A percentile compares a stretch with the other conserved stretches of the same genome.
Evolutionary conservation across 2,329 filamentous ascomycete genomes (phyloP).

Genomic region (Calycina herbarum): DNA sequence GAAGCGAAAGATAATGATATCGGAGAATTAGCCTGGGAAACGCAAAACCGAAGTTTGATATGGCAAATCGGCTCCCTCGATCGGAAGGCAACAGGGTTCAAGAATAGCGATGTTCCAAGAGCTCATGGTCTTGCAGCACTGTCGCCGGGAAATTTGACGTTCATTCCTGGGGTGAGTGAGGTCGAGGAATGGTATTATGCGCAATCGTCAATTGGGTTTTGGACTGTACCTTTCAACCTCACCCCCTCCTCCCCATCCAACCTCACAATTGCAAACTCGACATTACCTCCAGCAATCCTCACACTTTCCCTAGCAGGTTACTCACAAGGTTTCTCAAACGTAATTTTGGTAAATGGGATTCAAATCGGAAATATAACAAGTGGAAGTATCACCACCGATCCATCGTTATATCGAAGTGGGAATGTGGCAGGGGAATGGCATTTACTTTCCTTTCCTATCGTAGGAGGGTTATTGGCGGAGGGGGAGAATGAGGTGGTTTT

Average conservation of each 20-base stretch:
- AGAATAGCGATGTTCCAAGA: slow-evolving; percentile 44
- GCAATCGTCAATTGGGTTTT: slow-evolving; percentile 35
- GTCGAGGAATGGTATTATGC: slow-evolving; percentile 51
- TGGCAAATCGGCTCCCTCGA: slow-evolving; percentile 53
- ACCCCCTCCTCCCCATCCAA: slow-evolving; percentile 8
- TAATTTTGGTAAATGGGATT: slow-evolving; percentile 40
- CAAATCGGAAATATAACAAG: slow-evolving; percentile 41
- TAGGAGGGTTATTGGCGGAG: slow-evolving; percentile 34
- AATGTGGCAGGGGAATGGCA: slow-evolving; percentile 46
- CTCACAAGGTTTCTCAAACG: slow-evolving; percentile 35
- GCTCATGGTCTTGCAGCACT: slow-evolving; percentile 46
- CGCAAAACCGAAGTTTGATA: slow-evolving; percentile 42
- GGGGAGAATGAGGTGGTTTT: slow-evolving; percentile 42
- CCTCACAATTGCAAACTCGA: neutral
- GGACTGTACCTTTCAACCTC: slow-evolving; percentile 18
- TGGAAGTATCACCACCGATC: slow-evolving; percentile 39
- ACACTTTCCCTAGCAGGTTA: slow-evolving; percentile 23
- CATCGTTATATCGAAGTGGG: slow-evolving; percentile 44
- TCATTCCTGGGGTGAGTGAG: slow-evolving; percentile 42
- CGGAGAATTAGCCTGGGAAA: slow-evolving; percentile 43
- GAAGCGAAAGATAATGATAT: slow-evolving; percentile 40
- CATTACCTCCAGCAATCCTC: slow-evolving; percentile 10
- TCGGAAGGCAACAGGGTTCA: slow-evolving; percentile 47
- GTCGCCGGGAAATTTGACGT: slow-evolving; percentile 48
- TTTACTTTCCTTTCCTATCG: slow-evolving; percentile 41